Conservation (phyloP, 306 rosid species). For the Prunus campanulata region DNA sequence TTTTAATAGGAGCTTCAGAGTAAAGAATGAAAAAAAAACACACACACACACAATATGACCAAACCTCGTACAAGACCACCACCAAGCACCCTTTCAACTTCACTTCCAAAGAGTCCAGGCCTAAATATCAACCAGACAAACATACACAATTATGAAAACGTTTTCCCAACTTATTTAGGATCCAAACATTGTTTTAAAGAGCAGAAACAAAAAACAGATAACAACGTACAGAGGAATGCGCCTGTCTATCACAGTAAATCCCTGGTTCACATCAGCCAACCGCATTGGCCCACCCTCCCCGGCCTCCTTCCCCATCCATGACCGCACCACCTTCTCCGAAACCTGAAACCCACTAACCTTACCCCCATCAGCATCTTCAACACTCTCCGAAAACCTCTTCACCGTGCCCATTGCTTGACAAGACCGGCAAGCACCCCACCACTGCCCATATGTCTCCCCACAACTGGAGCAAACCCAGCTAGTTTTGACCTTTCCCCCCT, state of each 20-base stretch:
- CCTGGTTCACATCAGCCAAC: constrained; percentile 68
- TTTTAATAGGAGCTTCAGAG: too few species aligned
- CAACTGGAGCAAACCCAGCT: constrained; percentile 72
- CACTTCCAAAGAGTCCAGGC: constrained; percentile 67
- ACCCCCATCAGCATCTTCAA: constrained; percentile 8
- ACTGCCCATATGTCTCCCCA: constrained; percentile 57
- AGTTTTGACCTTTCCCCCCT: constrained; percentile 44
- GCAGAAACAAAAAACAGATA: background rate
- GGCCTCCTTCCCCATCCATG: constrained; percentile 57
- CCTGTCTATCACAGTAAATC: constrained; percentile 44
- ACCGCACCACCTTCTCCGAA: constrained; percentile 45
- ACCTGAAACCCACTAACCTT: constrained; percentile 33
- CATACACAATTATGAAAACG: background rate
- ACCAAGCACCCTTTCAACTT: constrained; percentile 80
- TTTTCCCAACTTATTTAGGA: background rate
- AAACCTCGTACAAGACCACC: constrained; percentile 97
- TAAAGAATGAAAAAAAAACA: too few species aligned
- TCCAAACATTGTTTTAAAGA: background rate
- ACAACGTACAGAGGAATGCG: constrained; percentile 76
- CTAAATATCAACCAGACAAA: constrained; percentile 41
- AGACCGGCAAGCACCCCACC: constrained; percentile 75
- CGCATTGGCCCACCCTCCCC: constrained; percentile 48
- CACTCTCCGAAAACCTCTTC: constrained; percentile 43
- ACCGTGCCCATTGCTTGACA: constrained; percentile 44
- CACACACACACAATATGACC: constrained; percentile 9